Evolutionary conservation across 2,329 filamentous ascomycete species (phyloP).

Genomic region (Paracoccidioides brasiliensis): DNA sequence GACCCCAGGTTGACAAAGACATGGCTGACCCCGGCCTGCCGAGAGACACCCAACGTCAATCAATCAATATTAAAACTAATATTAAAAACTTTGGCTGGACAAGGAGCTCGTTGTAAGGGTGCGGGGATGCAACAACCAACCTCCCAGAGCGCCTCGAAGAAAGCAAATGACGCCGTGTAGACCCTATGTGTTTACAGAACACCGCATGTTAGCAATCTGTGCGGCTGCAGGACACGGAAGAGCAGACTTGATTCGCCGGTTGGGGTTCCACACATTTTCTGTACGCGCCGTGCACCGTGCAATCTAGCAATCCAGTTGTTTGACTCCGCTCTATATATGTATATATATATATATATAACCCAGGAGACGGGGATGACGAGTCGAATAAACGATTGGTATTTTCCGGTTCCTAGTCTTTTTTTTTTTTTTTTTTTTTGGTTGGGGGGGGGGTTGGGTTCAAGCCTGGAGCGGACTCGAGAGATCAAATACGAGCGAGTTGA

Average conservation of each 20-base stretch:
- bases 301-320: background rate
- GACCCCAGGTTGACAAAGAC: slow-evolving; percentile 43
- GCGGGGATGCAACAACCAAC: slow-evolving; percentile 36
- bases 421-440: too few relatives aligned
- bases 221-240: background rate
- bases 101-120: background rate
- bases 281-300: background rate
- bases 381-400: too few relatives aligned
- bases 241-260: background rate
- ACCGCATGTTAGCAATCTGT: background rate
- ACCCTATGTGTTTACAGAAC: slow-evolving; percentile 12
- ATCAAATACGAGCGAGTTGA: too few relatives aligned
- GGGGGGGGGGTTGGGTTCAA: too few relatives aligned
- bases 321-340: background rate
- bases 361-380: background rate
- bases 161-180: slow-evolving; percentile 65
- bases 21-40: slow-evolving; percentile 37
- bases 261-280: background rate
- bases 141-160: slow-evolving; percentile 71
- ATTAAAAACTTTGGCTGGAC: background rate
- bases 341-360: background rate
- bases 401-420: too few relatives aligned
- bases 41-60: background rate
- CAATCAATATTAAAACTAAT: too few relatives aligned
- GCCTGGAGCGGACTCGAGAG: too few relatives aligned